Evolutionary conservation across 177 flowering plant species (phyloP), one percentile per base, ranked within the genome.

Genomic region (Vitis hybrid): DNA sequence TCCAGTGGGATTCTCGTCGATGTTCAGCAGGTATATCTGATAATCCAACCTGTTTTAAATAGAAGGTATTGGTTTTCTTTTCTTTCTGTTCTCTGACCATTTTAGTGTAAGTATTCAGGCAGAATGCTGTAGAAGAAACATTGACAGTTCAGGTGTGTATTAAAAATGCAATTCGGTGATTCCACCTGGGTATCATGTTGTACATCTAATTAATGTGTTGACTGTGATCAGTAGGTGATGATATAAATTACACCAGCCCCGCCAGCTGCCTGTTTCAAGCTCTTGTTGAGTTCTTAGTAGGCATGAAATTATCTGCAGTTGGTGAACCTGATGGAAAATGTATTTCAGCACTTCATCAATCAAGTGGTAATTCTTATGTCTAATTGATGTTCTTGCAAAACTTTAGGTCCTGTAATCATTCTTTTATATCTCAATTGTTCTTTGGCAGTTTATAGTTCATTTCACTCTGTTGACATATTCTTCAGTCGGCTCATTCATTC

Each of bases 331-430:
- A 82, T 33, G 85, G 80, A 60, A 62, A 60, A 14, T 73, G 83
- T 65, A 67, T 92, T 59, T 85, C 88, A 58, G 94, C 85, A 52
- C 51, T 80, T 65, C 95, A 94, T 85, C 85, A 83, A 65, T 86
- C 91, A 49, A 94, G 92, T 71, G 98, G 97, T 93, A 87, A 83
- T 56, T 77, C 19, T 61, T 49, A 38, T 5, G 47, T 38, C 47
- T 38, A 38, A 38, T 38, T 38, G 47, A 38, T 0, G 9, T 38
- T 38, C 47, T 7, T 7, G 0, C 7, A 38, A 8, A 38, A 38
- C 47, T 38, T 38, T 6, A 38, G 47, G 6, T 38, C 9, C 47
- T 38, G 47, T 38, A 38, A 38, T 38, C 47, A 7, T 38, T 5
- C 9, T 38, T 38, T 5, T 38, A 38, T 0, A 38, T 38, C 47